A percentile compares a stretch with the other conserved stretches of the same genome.
These are phyloP conservation scores for Beauveria scarabaeidicola DNA, from an alignment of 2,329 filamentous ascomycete genomes.

Conservation along the genomic window DNA sequence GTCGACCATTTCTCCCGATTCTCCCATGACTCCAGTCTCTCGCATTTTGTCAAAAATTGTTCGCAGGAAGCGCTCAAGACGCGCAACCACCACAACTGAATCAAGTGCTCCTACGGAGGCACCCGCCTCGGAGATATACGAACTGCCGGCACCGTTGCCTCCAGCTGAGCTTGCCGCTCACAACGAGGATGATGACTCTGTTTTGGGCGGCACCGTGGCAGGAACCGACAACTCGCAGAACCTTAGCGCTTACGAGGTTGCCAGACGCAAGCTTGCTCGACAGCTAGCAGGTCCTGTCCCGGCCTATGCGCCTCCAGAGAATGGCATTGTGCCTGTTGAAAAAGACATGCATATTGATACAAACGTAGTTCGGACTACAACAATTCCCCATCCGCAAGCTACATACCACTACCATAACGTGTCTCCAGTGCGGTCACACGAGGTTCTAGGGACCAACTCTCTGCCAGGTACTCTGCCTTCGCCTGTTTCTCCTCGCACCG, in stretches of 20 bases:
- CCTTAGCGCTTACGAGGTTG: slow-evolving; percentile 42
- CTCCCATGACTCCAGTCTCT: slow-evolving; percentile 18
- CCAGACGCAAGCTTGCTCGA: slow-evolving; percentile 40
- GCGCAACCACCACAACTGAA: slow-evolving; percentile 17
- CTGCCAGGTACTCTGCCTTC: slow-evolving; percentile 37
- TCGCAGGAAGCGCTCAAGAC: slow-evolving; percentile 25
- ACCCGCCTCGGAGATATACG: slow-evolving; percentile 41
- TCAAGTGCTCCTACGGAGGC: slow-evolving; percentile 24
- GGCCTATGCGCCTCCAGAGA: slow-evolving; percentile 36
- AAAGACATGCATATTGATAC: slow-evolving; percentile 23
- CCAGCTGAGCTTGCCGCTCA: slow-evolving; percentile 43
- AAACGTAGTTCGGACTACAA: slow-evolving; percentile 13
- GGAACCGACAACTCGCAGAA: slow-evolving; percentile 31
- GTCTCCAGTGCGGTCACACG: slow-evolving; percentile 16
- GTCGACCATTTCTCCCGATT: slow-evolving; percentile 22
- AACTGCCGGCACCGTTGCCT: slow-evolving; percentile 37
- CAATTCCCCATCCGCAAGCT: slow-evolving; percentile 9
- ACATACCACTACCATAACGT: slow-evolving; percentile 3
- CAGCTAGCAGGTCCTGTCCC: slow-evolving; percentile 43
- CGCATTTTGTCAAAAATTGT: slow-evolving; percentile 34
- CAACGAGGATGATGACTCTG: slow-evolving; percentile 27
- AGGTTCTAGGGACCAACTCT: slow-evolving; percentile 23
- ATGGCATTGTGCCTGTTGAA: slow-evolving; percentile 18
- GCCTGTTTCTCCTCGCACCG: slow-evolving; percentile 38
- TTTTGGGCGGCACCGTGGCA: slow-evolving; percentile 32